phyloP scores from a whole-genome alignment of 2,329 filamentous ascomycete species.

The Colletotrichum gloeosporioides region DNA sequence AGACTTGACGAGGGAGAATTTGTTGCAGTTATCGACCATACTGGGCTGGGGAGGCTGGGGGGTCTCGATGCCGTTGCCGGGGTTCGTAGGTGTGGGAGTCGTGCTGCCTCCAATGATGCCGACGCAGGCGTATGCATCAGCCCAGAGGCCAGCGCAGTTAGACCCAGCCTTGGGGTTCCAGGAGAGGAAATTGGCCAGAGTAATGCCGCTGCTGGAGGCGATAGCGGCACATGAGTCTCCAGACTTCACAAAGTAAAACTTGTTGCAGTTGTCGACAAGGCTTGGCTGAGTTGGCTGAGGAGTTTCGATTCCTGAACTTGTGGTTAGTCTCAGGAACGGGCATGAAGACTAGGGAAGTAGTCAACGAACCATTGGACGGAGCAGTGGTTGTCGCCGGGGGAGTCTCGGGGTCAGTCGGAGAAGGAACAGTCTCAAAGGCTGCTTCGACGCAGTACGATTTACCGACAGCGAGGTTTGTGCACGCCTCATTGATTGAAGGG shows the following conservation, averaged over 20 bases:
- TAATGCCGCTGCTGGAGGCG: constrained; percentile 9
- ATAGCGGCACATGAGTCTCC: background rate
- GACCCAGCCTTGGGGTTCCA: constrained; percentile 36
- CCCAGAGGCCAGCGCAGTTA: constrained; percentile 29
- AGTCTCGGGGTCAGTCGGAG: background rate
- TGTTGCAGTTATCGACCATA: background rate
- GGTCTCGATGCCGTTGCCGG: background rate
- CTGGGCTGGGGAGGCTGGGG: background rate
- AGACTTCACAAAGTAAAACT: background rate
- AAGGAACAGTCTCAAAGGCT: background rate
- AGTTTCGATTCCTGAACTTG: background rate
- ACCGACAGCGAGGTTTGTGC: background rate
- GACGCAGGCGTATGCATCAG: constrained; percentile 15
- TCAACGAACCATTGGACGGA: background rate
- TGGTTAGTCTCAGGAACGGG: background rate
- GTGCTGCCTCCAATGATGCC: background rate
- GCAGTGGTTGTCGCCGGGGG: background rate
- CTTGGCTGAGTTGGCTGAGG: background rate
- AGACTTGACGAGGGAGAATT: background rate
- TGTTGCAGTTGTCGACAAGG: background rate
- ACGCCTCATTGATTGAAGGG: background rate
- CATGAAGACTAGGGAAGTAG: background rate
- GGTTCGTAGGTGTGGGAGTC: background rate
- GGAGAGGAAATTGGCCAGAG: constrained; percentile 24
- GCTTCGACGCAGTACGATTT: background rate